These are phyloP conservation scores for Didymella pomorum DNA, from an alignment of 2,329 filamentous ascomycete species.

Conservation along the genomic window DNA sequence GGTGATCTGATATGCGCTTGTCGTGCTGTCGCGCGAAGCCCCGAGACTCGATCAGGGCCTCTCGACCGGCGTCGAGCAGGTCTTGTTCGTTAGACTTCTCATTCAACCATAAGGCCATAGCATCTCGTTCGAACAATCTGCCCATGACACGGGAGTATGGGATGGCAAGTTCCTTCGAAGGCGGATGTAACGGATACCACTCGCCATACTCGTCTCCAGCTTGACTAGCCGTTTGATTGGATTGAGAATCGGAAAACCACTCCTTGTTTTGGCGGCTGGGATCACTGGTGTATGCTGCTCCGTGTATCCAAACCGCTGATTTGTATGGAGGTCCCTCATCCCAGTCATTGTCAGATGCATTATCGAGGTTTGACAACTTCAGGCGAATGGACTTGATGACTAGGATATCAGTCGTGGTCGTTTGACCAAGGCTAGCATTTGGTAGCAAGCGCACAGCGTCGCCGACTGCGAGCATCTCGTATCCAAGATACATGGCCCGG, in stretches of 20 bases:
- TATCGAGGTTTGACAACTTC: constrained; percentile 58
- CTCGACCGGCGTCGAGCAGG: constrained; percentile 55
- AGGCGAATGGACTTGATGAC: constrained; percentile 63
- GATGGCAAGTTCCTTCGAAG: constrained; percentile 53
- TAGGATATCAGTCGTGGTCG: constrained; percentile 60
- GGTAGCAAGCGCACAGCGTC: constrained; percentile 62
- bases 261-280: constrained; percentile 41
- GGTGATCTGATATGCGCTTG: constrained; percentile 52
- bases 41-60: constrained; percentile 57
- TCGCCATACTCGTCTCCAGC: constrained; percentile 53
- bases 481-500: constrained; percentile 63
- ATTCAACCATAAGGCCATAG: constrained; percentile 57
- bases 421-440: constrained; percentile 19
- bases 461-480: constrained; percentile 63
- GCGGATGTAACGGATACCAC: constrained; percentile 61
- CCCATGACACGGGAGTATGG: constrained; percentile 63
- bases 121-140: constrained; percentile 62
- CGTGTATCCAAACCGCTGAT: constrained; percentile 58
- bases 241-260: constrained; percentile 25
- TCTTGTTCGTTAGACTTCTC: constrained; percentile 14
- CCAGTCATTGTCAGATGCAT: constrained; percentile 56
- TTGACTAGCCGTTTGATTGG: constrained; percentile 35
- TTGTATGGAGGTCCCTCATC: constrained; percentile 58
- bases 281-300: constrained; percentile 58
- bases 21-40: constrained; percentile 58